Base-by-base conservation (phyloP, 345 rosid species). In the Aurinia saxatilis region DNA sequence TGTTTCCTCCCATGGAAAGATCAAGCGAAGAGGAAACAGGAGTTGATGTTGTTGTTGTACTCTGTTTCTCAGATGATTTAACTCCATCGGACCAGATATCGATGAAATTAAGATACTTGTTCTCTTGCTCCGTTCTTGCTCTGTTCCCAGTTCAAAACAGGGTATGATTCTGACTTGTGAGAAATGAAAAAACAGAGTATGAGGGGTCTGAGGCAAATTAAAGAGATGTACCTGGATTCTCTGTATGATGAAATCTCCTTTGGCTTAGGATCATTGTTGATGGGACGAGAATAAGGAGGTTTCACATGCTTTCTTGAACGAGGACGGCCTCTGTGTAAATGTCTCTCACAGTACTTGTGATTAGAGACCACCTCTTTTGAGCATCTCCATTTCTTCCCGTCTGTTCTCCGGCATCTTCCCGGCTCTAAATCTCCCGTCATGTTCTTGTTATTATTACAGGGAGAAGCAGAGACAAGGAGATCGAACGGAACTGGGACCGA, bases 221-320 rank as follows among this genome's bases (percentile, higher is more conserved):
- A 42, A 54, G 16, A 42, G 48, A 48, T 53, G 16, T 16, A 52
- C 78, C 73, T 48, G 30, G 73, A 13, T 39, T 39, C 64, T 53
- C 1, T 30, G 34, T 55, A 46, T 53, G 27, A 14, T 17, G 68
- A 61, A 45, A 17, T 13, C 11, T 68, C 21, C 0, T n/a, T n/a
- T n/a, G n/a, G n/a, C n/a, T 42, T 71, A 1, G 13, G 48, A 15
- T 65, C 71, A 58, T 65, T 71, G 50, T 42, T 65, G 34, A 5
- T 49, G 44, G 46, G 70, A 0, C 75, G 66, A 50, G 71, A 57
- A 45, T 65, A 71, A 50, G 71, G 75, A 64, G 71, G 84, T 82
- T 86, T 95, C 97, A 90, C 97, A 80, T 67, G 95, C 90, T 86
- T 90, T 90, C 95, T 90, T 90, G 97, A 90, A 90, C 97, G 97